Percentiles rank a stretch among this genome's conserved stretches.
Evolutionary conservation across 2,329 filamentous ascomycete species (phyloP).

Genomic region (Pestalotiopsis sp.): DNA sequence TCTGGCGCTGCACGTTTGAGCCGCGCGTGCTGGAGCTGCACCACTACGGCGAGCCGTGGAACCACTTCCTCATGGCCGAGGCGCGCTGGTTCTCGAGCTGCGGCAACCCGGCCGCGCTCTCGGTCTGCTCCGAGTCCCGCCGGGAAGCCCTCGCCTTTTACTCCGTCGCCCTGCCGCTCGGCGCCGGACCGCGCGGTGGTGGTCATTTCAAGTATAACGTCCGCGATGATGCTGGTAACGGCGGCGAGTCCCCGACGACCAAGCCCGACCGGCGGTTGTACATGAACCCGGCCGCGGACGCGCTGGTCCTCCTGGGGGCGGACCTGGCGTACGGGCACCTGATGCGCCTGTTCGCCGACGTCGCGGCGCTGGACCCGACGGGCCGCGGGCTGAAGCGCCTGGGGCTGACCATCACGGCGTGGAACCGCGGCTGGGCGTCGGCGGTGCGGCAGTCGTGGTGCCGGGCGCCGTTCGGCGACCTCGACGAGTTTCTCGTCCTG

Average conservation of each 20-base stretch:
- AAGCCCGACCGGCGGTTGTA: constrained; percentile 25
- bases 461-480: constrained; percentile 21
- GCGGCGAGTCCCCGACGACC: too few relatives aligned
- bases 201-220: too few relatives aligned
- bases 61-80: constrained; percentile 26
- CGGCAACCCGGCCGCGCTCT: constrained; percentile 32
- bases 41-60: constrained; percentile 22
- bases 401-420: constrained; percentile 26
- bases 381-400: constrained; percentile 23
- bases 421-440: constrained; percentile 23
- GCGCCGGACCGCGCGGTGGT: constrained; percentile 11
- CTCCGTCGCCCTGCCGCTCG: constrained; percentile 26
- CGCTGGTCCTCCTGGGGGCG: constrained; percentile 30
- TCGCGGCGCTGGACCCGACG: constrained; percentile 22
- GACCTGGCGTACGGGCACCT: constrained; percentile 25
- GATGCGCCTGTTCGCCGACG: constrained; percentile 18
- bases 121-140: constrained; percentile 33
- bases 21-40: constrained; percentile 36
- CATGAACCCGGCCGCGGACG: constrained; percentile 30
- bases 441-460: constrained; percentile 24
- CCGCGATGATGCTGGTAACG: too few relatives aligned
- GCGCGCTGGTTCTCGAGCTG: constrained; percentile 31
- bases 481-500: constrained; percentile 31
- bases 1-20: constrained; percentile 33
- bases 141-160: constrained; percentile 31